These are phyloP conservation scores for Carpinus fangiana DNA, from an alignment of 306 rosid genomes.

Conservation along the genomic window DNA sequence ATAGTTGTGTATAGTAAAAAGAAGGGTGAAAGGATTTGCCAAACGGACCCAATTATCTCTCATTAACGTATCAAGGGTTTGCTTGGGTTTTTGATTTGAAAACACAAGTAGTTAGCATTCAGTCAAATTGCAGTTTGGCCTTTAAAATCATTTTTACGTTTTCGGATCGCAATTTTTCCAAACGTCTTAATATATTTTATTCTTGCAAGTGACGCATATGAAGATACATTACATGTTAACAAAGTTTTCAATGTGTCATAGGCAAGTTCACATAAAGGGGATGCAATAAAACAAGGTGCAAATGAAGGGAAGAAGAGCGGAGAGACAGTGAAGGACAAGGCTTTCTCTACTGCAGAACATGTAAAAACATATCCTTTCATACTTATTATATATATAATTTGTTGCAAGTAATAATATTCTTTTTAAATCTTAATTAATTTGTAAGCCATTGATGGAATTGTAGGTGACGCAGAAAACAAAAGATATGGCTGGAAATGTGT, in stretches of 20 bases:
- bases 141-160: too few relatives aligned
- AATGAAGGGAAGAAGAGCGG: conserved; percentile 36
- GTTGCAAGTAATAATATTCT: neutral
- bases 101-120: too few relatives aligned
- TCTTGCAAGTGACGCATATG: neutral
- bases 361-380: conserved; percentile 26
- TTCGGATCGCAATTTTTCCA: too few relatives aligned
- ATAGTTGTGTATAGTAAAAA: too few relatives aligned
- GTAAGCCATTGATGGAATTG: neutral
- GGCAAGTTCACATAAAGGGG: conserved; percentile 43
- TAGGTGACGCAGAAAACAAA: conserved; percentile 46
- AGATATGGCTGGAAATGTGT: conserved; percentile 36
- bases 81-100: too few relatives aligned
- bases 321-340: conserved; percentile 47
- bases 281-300: conserved; percentile 39
- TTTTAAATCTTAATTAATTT: neutral
- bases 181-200: too few relatives aligned
- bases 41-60: too few relatives aligned
- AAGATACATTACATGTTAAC: conserved; percentile 28
- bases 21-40: too few relatives aligned
- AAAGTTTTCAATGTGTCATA: neutral
- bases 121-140: too few relatives aligned
- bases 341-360: conserved; percentile 43
- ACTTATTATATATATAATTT: neutral
- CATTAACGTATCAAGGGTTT: too few relatives aligned